Conservation (phyloP, 2,329 filamentous ascomycete species). For the Geosmithia flava region DNA sequence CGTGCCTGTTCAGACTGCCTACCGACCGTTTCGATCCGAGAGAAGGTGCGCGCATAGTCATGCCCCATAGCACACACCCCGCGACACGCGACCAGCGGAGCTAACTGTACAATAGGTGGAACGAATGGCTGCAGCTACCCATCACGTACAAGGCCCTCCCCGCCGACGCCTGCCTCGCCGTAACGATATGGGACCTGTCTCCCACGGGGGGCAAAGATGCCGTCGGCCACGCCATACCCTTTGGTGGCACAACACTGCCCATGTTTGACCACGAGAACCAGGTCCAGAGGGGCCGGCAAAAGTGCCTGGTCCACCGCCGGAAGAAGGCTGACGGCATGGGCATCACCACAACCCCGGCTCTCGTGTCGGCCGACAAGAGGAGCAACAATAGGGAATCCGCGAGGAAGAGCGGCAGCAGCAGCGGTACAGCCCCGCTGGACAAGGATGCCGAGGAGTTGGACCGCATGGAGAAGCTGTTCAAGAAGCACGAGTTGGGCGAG, state of each 20-base stretch:
- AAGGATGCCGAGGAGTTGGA: slow-evolving; percentile 77
- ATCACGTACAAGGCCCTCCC: slow-evolving; percentile 76
- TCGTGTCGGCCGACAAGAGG: slow-evolving; percentile 40
- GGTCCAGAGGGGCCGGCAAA: slow-evolving; percentile 81
- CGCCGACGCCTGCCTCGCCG: slow-evolving; percentile 69
- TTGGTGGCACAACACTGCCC: slow-evolving; percentile 83
- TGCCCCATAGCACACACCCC: not conserved
- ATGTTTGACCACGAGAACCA: slow-evolving; percentile 93
- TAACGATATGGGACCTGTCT: slow-evolving; percentile 92
- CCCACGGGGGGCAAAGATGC: slow-evolving; percentile 60
- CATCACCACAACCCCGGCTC: slow-evolving; percentile 61
- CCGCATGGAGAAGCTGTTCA: slow-evolving; percentile 77
- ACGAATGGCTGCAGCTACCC: slow-evolving; percentile 88
- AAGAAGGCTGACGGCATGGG: slow-evolving; percentile 77
- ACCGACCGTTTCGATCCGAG: slow-evolving; percentile 76
- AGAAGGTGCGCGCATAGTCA: slow-evolving; percentile 31
- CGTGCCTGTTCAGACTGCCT: slow-evolving; percentile 82
- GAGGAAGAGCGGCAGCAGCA: slow-evolving; percentile 23
- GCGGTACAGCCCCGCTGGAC: slow-evolving; percentile 39
- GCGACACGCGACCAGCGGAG: not conserved
- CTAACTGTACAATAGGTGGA: slow-evolving; percentile 50
- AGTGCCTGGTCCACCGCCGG: slow-evolving; percentile 75
- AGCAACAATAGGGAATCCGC: slow-evolving; percentile 10
- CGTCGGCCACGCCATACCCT: slow-evolving; percentile 71
- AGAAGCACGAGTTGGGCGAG: slow-evolving; percentile 97